Evolutionary conservation across 306 rosid genomes (phyloP).

Genomic region (Mimosa bimucronata): DNA sequence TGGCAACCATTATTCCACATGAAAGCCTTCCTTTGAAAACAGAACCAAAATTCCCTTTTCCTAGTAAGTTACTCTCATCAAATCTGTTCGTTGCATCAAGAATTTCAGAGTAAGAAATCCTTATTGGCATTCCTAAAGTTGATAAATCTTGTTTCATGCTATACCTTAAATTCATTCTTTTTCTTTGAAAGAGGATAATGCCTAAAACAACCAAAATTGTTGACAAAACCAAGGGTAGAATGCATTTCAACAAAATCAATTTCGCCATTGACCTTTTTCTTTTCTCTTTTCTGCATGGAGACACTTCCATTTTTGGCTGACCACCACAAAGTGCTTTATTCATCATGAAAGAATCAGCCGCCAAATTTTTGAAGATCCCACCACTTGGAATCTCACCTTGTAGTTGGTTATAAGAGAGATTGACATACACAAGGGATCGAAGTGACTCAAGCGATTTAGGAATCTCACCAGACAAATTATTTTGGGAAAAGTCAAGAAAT

Average conservation of each 20-base stretch:
- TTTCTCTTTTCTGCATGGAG: neutral
- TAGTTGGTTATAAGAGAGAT: neutral
- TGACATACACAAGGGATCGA: neutral
- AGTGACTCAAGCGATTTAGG: neutral
- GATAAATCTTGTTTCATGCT: neutral
- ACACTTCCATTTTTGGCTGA: neutral
- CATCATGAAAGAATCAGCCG: neutral
- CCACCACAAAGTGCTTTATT: neutral
- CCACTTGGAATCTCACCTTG: neutral
- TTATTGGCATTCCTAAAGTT: neutral
- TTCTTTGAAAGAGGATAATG: neutral
- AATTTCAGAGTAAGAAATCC: neutral
- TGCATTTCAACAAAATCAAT: neutral
- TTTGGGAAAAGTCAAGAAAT: neutral
- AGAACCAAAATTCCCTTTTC: neutral
- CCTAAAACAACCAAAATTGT: neutral
- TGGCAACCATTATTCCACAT: neutral
- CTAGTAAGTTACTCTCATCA: neutral
- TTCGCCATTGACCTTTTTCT: neutral
- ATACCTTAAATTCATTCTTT: neutral
- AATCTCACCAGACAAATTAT: neutral
- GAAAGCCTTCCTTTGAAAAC: neutral
- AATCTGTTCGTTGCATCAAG: neutral
- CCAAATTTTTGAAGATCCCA: neutral
- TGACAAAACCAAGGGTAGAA: neutral